A percentile compares a stretch with the other conserved stretches of the same genome.
Conservation (phyloP, 768 basidiomycete genomes). For the Hortiboletus campestris region DNA sequence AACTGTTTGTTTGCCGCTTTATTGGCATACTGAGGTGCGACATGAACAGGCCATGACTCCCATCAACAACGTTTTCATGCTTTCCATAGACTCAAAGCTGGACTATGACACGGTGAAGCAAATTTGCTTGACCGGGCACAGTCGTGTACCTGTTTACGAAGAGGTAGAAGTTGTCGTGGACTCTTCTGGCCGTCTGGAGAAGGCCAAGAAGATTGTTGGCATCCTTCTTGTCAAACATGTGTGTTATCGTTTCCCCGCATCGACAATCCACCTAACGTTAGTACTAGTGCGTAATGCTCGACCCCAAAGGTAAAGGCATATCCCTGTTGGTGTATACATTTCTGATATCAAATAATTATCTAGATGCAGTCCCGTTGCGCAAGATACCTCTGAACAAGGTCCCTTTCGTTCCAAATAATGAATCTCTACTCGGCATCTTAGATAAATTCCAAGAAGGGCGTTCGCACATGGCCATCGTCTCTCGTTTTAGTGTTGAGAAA, state of each 20-base stretch:
- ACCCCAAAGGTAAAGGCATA: slow-evolving; percentile 62
- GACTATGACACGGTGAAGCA: slow-evolving; percentile 77
- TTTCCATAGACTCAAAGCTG: slow-evolving; percentile 79
- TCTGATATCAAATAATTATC: not conserved
- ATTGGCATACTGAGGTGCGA: not conserved
- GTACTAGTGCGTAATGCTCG: slow-evolving; percentile 67
- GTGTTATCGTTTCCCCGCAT: not conserved
- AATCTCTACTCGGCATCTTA: slow-evolving; percentile 78
- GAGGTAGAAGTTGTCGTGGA: slow-evolving; percentile 61
- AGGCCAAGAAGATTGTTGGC: slow-evolving; percentile 80
- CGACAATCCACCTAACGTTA: not conserved
- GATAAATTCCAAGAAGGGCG: slow-evolving; percentile 90
- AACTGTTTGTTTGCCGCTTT: not conserved
- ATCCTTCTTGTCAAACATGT: slow-evolving; percentile 83
- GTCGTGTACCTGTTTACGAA: slow-evolving; percentile 80
- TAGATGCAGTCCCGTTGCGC: slow-evolving; percentile 80
- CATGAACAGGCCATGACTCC: slow-evolving; percentile 71
- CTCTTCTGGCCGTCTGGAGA: slow-evolving; percentile 38
- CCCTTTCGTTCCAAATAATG: slow-evolving; percentile 82
- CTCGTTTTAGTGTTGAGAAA: slow-evolving; percentile 68
- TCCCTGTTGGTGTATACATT: not conserved
- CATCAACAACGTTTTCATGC: slow-evolving; percentile 79
- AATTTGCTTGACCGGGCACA: slow-evolving; percentile 78
- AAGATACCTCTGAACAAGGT: slow-evolving; percentile 85
- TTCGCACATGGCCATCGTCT: slow-evolving; percentile 90